Evolutionary conservation across 768 basidiomycete species (phyloP), one percentile per base, ranked within the genome.

Genomic region (Tricholoma sp.): DNA sequence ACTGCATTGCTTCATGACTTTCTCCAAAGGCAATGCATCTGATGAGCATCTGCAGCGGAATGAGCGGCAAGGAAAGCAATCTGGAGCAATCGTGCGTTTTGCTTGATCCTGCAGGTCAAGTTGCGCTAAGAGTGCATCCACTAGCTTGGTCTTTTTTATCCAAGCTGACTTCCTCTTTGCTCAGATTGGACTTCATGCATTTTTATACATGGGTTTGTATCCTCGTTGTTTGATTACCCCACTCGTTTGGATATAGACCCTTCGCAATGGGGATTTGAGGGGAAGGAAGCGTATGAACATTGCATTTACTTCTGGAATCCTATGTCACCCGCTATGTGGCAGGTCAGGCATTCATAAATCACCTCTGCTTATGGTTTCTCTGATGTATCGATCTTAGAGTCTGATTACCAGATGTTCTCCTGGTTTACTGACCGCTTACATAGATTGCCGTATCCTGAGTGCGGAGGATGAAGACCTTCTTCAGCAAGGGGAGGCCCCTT

Each of bases 281-380:
- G 75, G 11, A 77, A 73, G 52, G 80, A 81, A 46, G 78, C 76
- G 5, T 82, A 83, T 58, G 78, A 80, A 27, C 73, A 81, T 56
- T 75, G 82, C 19, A 69, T 74, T 7, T 82, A 79, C 68, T 83
- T 83, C 66, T 83, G 81, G 80, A 79, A 79, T 63, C 67, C 83
- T 32, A 67, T 82, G 60, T 55, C 73, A 22, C 76, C 68, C 10
- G 72, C 76, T n/a, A 63, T 81, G 41, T 82, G 81, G 79, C 79
- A 80, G 75, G 81, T 78, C 41, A 70, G 64, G 34, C 16, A 46
- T 34, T 21, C 29, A 31, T 52, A 29, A 21, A 12, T 22, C 12
- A 32, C 19, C 24, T n/a, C 19, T n/a, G n/a, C n/a, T 9, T 11
- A 41, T 34, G 1, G 27, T n/a, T n/a, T 18, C 16, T 45, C 52